Conservation (phyloP, 257 asterid species). For the Solanum tarijense region DNA sequence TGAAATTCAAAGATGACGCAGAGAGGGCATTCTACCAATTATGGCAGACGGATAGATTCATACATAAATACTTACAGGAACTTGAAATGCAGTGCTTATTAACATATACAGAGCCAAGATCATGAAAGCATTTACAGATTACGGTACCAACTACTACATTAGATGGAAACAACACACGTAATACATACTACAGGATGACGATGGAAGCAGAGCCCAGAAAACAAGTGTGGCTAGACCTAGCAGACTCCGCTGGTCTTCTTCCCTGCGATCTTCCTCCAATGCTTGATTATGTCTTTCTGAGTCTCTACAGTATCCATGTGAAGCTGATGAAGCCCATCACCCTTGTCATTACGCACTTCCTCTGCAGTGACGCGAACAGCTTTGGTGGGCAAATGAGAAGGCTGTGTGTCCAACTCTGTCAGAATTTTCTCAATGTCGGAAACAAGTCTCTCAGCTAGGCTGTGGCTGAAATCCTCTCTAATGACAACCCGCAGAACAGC, state of each 20-base stretch:
- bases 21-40: neutral
- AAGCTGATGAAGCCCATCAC: conserved; percentile 1
- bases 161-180: neutral
- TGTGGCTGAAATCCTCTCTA: conserved; percentile 57
- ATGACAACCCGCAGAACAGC: conserved; percentile 53
- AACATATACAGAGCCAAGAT: neutral
- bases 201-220: neutral
- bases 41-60: neutral
- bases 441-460: conserved; percentile 53
- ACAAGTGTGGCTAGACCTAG: conserved; percentile 8
- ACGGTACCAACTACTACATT: neutral
- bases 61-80: neutral
- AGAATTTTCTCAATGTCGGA: conserved; percentile 38
- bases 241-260: conserved; percentile 55
- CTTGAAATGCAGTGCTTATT: neutral
- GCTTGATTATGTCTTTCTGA: conserved; percentile 28
- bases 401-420: conserved; percentile 40
- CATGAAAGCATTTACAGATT: neutral
- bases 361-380: conserved; percentile 17
- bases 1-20: neutral
- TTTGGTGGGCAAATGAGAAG: conserved; percentile 19
- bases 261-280: conserved; percentile 47
- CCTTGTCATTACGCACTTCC: neutral
- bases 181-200: neutral
- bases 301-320: conserved; percentile 5